A percentile compares a stretch with the other conserved stretches of the same genome.
Conservation (phyloP, 2,329 filamentous ascomycete species). For the Pyrenophora teres region DNA sequence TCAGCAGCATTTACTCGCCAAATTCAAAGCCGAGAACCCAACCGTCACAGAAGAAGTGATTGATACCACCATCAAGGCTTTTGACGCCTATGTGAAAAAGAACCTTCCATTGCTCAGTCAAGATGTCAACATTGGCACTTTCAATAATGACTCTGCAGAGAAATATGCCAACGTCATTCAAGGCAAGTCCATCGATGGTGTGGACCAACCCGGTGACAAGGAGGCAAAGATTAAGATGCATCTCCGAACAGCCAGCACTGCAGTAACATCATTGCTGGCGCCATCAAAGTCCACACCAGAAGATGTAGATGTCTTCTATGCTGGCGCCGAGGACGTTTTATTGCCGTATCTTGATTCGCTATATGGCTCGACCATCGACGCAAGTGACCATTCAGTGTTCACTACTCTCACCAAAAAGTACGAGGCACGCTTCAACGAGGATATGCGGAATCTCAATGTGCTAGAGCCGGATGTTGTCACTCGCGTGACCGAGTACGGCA, state of each 20-base stretch:
- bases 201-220: constrained; percentile 67
- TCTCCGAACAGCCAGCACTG: constrained; percentile 64
- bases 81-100: constrained; percentile 65
- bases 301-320: constrained; percentile 57
- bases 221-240: constrained; percentile 93
- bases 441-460: constrained; percentile 87
- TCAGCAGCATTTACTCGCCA: constrained; percentile 75
- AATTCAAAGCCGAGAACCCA: constrained; percentile 64
- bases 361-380: constrained; percentile 61
- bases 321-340: constrained; percentile 69
- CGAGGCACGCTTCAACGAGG: constrained; percentile 84
- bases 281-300: constrained; percentile 37
- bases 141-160: constrained; percentile 54
- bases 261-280: constrained; percentile 56
- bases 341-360: constrained; percentile 78
- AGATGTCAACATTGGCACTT: constrained; percentile 53
- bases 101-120: constrained; percentile 63
- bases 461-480: constrained; percentile 80
- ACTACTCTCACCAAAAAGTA: constrained; percentile 83
- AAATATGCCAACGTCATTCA: constrained; percentile 60
- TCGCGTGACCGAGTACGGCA: constrained; percentile 89
- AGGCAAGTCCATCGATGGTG: constrained; percentile 60
- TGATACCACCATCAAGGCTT: constrained; percentile 57
- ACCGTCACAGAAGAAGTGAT: constrained; percentile 52
- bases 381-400: constrained; percentile 75